These are phyloP conservation scores for Conringia planisiliqua DNA, from an alignment of 345 rosid species.

Conservation along the genomic window DNA sequence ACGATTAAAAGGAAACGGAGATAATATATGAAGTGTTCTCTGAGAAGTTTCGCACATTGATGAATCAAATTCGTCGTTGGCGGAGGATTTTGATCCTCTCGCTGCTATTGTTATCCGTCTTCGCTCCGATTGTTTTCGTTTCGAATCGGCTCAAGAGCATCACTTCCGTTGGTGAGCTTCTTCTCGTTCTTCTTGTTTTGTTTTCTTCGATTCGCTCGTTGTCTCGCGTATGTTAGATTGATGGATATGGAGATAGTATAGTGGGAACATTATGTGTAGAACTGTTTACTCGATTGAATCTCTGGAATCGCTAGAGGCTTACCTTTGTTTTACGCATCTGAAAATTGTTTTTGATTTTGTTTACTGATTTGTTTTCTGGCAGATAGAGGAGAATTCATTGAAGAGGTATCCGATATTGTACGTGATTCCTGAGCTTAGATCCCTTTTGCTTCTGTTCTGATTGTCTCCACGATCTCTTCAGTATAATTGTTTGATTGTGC, in stretches of 20 bases:
- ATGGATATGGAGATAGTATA: not conserved
- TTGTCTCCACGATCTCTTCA: not conserved
- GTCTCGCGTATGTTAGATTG: not conserved
- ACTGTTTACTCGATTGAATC: not conserved
- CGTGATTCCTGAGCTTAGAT: constrained; percentile 15
- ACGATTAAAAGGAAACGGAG: constrained; percentile 34
- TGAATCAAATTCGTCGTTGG: constrained; percentile 67
- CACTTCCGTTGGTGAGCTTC: constrained; percentile 51
- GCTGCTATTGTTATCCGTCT: constrained; percentile 58
- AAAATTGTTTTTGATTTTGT: constrained; percentile 17
- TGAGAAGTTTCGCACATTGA: constrained; percentile 41
- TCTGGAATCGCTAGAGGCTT: not conserved
- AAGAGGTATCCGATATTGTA: constrained; percentile 62
- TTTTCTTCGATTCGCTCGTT: not conserved
- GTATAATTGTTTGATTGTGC: not conserved
- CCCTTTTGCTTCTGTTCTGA: not conserved
- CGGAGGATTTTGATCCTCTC: constrained; percentile 88
- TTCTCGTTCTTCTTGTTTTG: not conserved
- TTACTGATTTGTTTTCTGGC: constrained; percentile 38
- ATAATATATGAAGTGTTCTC: constrained; percentile 13
- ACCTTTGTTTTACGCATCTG: constrained; percentile 11
- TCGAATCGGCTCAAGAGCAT: constrained; percentile 49
- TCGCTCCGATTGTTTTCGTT: constrained; percentile 71
- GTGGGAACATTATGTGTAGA: constrained; percentile 1
- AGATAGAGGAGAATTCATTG: constrained; percentile 61